A percentile compares a stretch with the other conserved stretches of the same genome.
Evolutionary conservation across 345 rosid genomes (phyloP).

Genomic region (Acer campestre): DNA sequence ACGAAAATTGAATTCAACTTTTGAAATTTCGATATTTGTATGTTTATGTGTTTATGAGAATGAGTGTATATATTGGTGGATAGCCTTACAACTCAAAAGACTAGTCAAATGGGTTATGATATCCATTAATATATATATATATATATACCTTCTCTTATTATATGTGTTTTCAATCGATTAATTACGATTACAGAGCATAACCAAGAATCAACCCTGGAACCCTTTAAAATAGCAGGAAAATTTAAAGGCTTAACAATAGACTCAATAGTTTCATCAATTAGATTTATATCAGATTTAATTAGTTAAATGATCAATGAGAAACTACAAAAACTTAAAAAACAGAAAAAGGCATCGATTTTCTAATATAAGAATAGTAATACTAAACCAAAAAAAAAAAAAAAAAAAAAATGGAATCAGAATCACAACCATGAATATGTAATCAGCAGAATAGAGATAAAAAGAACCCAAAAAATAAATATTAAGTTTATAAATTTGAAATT

Average conservation of each 20-base stretch:
- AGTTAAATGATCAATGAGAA: neutral
- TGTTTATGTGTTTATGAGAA: too few relatives aligned
- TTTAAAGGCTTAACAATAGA: neutral
- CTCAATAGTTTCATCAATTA: neutral
- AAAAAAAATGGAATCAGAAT: conserved; percentile 27
- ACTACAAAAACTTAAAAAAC: neutral
- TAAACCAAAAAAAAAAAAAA: neutral
- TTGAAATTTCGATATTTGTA: too few relatives aligned
- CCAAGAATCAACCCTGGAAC: neutral
- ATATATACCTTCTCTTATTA: too few relatives aligned
- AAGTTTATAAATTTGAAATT: neutral
- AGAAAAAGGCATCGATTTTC: neutral
- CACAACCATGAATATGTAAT: neutral
- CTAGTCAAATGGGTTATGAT: too few relatives aligned
- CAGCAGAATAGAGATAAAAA: neutral
- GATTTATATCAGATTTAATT: neutral
- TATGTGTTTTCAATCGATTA: neutral
- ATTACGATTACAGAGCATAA: conserved; percentile 10
- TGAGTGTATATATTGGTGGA: too few relatives aligned
- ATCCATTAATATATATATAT: too few relatives aligned
- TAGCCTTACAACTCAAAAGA: too few relatives aligned
- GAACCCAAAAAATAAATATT: conserved; percentile 10
- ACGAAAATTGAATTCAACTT: conserved; percentile 26
- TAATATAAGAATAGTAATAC: conserved; percentile 2
- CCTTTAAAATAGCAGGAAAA: neutral